Evolutionary conservation across 2,329 filamentous ascomycete species (phyloP).

Genomic region (Xylariaceae sp.): DNA sequence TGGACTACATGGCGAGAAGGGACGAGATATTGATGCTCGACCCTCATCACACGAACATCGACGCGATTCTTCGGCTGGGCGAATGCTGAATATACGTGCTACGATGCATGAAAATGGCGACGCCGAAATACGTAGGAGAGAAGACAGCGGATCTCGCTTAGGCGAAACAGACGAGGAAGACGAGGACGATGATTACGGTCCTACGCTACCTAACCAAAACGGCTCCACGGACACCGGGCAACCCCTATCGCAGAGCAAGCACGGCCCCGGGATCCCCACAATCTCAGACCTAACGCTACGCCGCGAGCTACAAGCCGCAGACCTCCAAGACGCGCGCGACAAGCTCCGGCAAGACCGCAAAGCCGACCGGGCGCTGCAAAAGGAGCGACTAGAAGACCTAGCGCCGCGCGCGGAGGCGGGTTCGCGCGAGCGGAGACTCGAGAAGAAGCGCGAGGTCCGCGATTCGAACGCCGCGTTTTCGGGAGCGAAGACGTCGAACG

Average conservation of each 20-base stretch:
- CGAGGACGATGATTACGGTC: conserved; percentile 58
- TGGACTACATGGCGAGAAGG: background rate
- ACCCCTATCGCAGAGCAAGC: conserved; percentile 23
- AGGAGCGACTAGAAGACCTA: conserved; percentile 73
- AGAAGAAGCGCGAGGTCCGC: conserved; percentile 74
- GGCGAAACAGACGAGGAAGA: conserved; percentile 31
- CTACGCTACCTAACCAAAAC: conserved; percentile 31
- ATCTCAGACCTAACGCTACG: conserved; percentile 67
- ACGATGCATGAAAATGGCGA: background rate
- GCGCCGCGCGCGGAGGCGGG: conserved; percentile 78
- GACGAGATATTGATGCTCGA: background rate
- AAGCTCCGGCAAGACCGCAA: conserved; percentile 60
- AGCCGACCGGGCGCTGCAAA: conserved; percentile 61
- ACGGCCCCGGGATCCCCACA: conserved; percentile 63
- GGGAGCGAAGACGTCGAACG: conserved; percentile 59
- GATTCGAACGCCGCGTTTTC: conserved; percentile 71
- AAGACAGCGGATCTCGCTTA: background rate
- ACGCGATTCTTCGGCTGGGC: background rate
- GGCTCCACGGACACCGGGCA: conserved; percentile 4
- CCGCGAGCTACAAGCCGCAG: conserved; percentile 48
- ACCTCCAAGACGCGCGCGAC: conserved; percentile 42
- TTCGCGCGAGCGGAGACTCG: conserved; percentile 75
- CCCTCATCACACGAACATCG: background rate
- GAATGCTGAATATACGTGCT: background rate
- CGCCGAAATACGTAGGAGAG: background rate